Evolutionary conservation across 805 yeast genomes (phyloP).

Genomic region (Barnettozyma sucrosica): DNA sequence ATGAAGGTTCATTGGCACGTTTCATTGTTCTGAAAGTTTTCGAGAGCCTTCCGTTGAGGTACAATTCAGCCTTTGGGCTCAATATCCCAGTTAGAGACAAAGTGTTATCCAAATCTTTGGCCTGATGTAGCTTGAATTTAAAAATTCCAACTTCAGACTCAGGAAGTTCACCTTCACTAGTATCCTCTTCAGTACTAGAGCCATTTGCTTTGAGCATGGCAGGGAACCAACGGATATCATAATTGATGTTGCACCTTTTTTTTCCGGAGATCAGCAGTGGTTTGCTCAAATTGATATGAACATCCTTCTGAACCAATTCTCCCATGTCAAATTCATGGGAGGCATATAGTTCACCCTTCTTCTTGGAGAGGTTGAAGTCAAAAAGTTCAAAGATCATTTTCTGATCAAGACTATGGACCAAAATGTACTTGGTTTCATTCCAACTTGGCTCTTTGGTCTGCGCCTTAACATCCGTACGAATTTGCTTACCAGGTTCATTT

Average conservation of each 20-base stretch:
- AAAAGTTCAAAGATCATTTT: slow-evolving; percentile 49
- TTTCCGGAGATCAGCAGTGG: slow-evolving; percentile 38
- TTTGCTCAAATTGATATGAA: slow-evolving; percentile 24
- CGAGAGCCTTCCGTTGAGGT: slow-evolving; percentile 49
- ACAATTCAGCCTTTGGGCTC: slow-evolving; percentile 65
- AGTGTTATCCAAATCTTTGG: slow-evolving; percentile 48
- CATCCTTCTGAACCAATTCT: slow-evolving; percentile 53
- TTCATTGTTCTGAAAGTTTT: slow-evolving; percentile 56
- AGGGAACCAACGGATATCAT: slow-evolving; percentile 44
- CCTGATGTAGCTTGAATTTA: slow-evolving; percentile 56
- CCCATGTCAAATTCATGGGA: slow-evolving; percentile 48
- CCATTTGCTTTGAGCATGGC: slow-evolving; percentile 18
- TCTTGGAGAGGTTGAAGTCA: slow-evolving; percentile 46
- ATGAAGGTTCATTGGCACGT: slow-evolving; percentile 66
- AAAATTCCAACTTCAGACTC: slow-evolving; percentile 72
- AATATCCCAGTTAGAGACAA: slow-evolving; percentile 39
- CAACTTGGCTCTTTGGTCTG: slow-evolving; percentile 53
- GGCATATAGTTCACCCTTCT: slow-evolving; percentile 48
- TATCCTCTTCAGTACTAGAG: slow-evolving; percentile 22
- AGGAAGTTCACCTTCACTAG: slow-evolving; percentile 30
- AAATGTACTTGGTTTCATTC: slow-evolving; percentile 58
- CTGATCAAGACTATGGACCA: slow-evolving; percentile 52
- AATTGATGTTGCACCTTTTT: slow-evolving; percentile 52
- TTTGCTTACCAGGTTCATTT: slow-evolving; percentile 36
- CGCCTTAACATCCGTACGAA: slow-evolving; percentile 53